These are phyloP conservation scores for Lanmaoa rubissima DNA, from an alignment of 768 basidiomycete species.

Conservation along the genomic window DNA sequence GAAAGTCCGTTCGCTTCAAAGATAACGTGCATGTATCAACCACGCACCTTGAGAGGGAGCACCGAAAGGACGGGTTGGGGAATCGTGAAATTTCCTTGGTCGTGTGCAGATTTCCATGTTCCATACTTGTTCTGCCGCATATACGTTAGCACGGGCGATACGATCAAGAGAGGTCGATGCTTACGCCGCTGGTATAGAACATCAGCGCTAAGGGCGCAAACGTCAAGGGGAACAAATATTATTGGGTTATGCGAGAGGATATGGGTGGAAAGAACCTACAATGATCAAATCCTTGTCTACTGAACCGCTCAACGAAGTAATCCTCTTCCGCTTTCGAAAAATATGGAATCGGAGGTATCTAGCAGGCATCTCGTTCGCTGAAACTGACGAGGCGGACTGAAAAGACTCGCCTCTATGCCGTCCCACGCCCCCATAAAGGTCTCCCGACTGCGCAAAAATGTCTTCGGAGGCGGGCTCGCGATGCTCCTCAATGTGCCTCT, in stretches of 20 bases:
- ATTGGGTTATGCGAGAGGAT: background rate
- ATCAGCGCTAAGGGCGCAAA: slow-evolving; percentile 47
- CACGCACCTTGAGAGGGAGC: slow-evolving; percentile 37
- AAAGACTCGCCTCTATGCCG: slow-evolving; percentile 22
- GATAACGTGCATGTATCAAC: background rate
- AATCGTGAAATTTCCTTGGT: slow-evolving; percentile 45
- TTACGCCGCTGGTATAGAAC: slow-evolving; percentile 60
- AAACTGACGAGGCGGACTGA: background rate
- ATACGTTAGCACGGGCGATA: background rate
- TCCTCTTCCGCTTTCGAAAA: slow-evolving; percentile 62
- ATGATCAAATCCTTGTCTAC: slow-evolving; percentile 53
- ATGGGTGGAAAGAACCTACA: slow-evolving; percentile 42
- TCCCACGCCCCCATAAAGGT: slow-evolving; percentile 56
- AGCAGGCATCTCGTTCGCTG: background rate
- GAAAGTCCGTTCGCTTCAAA: background rate
- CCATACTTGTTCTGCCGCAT: slow-evolving; percentile 36
- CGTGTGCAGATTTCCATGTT: slow-evolving; percentile 37
- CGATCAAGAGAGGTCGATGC: background rate
- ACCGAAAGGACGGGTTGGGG: slow-evolving; percentile 41
- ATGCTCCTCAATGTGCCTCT: slow-evolving; percentile 55
- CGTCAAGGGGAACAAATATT: background rate
- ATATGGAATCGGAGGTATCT: slow-evolving; percentile 65
- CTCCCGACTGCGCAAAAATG: slow-evolving; percentile 48
- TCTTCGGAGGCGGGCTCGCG: slow-evolving; percentile 52
- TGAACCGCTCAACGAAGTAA: slow-evolving; percentile 65